Evolutionary conservation across 2,329 filamentous ascomycete genomes (phyloP), one percentile per base, ranked within the genome.

Genomic region (Verticillium nubilum): DNA sequence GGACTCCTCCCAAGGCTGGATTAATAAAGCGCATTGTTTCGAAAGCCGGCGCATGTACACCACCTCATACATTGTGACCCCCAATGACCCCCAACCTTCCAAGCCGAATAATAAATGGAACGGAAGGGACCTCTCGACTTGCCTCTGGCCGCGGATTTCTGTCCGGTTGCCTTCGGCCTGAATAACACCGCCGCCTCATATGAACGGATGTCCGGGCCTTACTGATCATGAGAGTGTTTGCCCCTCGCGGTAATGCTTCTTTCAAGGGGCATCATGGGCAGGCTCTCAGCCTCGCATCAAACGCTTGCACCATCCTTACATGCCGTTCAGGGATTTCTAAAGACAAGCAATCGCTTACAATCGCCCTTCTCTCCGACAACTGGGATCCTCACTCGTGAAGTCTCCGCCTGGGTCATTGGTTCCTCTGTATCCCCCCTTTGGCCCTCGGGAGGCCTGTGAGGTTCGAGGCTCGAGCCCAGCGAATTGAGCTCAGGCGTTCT

Each of bases 1-100:
- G 59, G 62, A 61, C 62, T 54, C 62, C 61, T 56, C 62, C 61
- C 57, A 52, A 50, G 42, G 42, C 42, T 50, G 42, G 6, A n/a
- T n/a, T 23, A 10, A 19, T 31, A 31, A 31, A 31, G 29, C 29
- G 9, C 29, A 31, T 9, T 9, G 29, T 31, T 31, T 31, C 29
- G 29, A 31, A 31, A 31, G 9, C 29, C 29, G 29, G 29, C 29
- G 29, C 29, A 31, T 13, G 9, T 31, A 13, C 29, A 31, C 29
- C 29, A 31, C 2, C 13, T 31, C 9, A 13, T 31, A 31, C n/a
- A n/a, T n/a, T 37, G 33, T 37, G 33, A 37, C 33, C 33, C 33
- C 33, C 33, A 37, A 37, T 50, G 42, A 50, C 42, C 42, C 42
- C 42, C 42, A 50, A 42, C 35, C 35, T 42, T 10, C 42, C 42